Conservation (phyloP, 2,329 filamentous ascomycete genomes). For the Colletotrichum musae region DNA sequence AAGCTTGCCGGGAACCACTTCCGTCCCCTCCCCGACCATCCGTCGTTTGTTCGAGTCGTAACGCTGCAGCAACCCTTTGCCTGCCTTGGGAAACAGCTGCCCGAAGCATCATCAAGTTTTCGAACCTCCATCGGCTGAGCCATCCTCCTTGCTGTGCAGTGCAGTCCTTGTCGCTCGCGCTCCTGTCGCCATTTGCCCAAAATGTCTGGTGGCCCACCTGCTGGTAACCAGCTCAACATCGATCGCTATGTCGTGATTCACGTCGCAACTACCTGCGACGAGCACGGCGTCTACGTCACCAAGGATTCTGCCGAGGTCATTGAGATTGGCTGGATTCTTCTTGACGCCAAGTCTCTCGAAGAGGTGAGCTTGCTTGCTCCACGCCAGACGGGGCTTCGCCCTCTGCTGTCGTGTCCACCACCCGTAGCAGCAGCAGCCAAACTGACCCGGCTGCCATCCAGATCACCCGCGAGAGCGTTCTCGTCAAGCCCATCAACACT, state of each 20-base stretch:
- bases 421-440: background rate
- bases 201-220: slow-evolving; percentile 60
- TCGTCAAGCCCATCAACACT: slow-evolving; percentile 98
- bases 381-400: background rate
- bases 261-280: slow-evolving; percentile 98
- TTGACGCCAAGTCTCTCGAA: slow-evolving; percentile 91
- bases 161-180: slow-evolving; percentile 39
- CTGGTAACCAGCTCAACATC: slow-evolving; percentile 76
- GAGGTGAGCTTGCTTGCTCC: slow-evolving; percentile 75
- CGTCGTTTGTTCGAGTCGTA: slow-evolving; percentile 41
- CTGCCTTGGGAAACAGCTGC: slow-evolving; percentile 26
- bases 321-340: slow-evolving; percentile 97
- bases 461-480: slow-evolving; percentile 94
- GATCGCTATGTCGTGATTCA: slow-evolving; percentile 99
- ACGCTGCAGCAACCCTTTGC: slow-evolving; percentile 31
- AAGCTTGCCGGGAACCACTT: slow-evolving; percentile 42
- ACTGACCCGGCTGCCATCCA: slow-evolving; percentile 56
- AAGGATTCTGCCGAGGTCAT: slow-evolving; percentile 99
- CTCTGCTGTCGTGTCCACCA: slow-evolving; percentile 31
- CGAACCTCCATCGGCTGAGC: slow-evolving; percentile 21
- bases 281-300: slow-evolving; percentile 98
- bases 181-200: slow-evolving; percentile 44
- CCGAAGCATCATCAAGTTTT: slow-evolving; percentile 30
- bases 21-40: slow-evolving; percentile 40
- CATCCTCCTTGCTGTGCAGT: slow-evolving; percentile 36